These are phyloP conservation scores for Phytophthora hybrid DNA, from an alignment of 352 stramenopile genomes.

Conservation along the genomic window DNA sequence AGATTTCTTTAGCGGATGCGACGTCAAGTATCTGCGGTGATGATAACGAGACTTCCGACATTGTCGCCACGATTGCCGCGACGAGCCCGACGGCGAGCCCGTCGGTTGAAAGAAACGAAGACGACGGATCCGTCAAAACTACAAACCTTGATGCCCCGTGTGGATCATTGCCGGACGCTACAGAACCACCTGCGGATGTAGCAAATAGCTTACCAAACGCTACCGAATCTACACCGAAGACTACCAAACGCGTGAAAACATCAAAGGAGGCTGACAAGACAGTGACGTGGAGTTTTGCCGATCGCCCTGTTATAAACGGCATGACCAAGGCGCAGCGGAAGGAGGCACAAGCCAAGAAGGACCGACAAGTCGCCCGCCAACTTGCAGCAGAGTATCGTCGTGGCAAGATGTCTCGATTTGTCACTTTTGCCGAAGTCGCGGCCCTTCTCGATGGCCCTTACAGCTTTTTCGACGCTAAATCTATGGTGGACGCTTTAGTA, in stretches of 20 bases:
- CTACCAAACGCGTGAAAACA: background rate
- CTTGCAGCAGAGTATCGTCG: background rate
- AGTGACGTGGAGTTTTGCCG: background rate
- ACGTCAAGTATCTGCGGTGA: background rate
- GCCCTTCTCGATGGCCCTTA: background rate
- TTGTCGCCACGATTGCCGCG: no score
- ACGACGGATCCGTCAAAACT: no score
- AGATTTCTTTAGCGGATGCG: background rate
- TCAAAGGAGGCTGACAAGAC: background rate
- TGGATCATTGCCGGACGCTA: no score
- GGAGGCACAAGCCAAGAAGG: background rate
- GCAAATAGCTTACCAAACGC: background rate
- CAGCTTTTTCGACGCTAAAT: background rate
- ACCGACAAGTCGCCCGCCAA: background rate
- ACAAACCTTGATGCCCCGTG: no score
- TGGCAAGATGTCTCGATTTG: background rate
- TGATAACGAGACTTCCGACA: no score
- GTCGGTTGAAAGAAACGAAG: no score
- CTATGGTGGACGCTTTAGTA: background rate
- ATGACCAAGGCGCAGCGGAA: slow-evolving; percentile 14
- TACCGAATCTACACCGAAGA: background rate
- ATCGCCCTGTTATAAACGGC: background rate
- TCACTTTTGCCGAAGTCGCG: background rate
- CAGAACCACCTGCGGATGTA: no score
- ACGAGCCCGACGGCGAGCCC: no score